phyloP scores from a whole-genome alignment of 352 stramenopile species.

The Pythium utonaiense region DNA sequence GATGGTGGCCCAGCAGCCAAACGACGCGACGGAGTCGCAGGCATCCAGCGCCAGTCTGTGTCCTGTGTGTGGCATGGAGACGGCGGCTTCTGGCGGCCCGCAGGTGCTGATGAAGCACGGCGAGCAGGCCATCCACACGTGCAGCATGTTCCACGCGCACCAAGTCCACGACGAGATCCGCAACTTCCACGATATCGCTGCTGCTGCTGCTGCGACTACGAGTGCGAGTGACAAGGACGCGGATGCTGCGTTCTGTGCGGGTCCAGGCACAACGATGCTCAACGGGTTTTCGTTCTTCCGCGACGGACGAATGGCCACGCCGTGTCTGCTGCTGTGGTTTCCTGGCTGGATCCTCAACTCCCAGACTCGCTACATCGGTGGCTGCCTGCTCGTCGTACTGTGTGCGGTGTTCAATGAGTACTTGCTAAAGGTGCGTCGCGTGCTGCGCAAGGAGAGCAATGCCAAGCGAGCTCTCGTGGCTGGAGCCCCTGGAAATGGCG shows the following conservation, averaged over 20 bases:
- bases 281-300: conserved; percentile 60
- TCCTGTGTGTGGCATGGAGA: conserved; percentile 72
- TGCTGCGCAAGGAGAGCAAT: conserved; percentile 63
- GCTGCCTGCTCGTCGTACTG: conserved; percentile 48
- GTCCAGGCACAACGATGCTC: conserved; percentile 67
- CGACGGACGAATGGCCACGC: conserved; percentile 24
- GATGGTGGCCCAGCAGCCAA: conserved; percentile 17
- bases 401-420: conserved; percentile 74
- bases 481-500: conserved; percentile 4
- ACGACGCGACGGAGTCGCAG: background rate
- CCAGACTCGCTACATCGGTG: conserved; percentile 43
- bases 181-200: conserved; percentile 29
- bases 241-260: conserved; percentile 40
- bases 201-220: background rate
- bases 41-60: conserved; percentile 31
- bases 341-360: conserved; percentile 66
- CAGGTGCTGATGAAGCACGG: conserved; percentile 54
- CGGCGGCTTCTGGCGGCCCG: conserved; percentile 37
- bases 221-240: background rate
- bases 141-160: conserved; percentile 65
- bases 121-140: conserved; percentile 60
- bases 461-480: conserved; percentile 29
- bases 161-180: conserved; percentile 54
- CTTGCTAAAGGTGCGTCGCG: conserved; percentile 56
- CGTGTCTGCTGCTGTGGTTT: conserved; percentile 73